A percentile compares a stretch with the other conserved stretches of the same genome.
phyloP scores from a whole-genome alignment of 768 basidiomycete species.

The Hypholoma fasciculare region DNA sequence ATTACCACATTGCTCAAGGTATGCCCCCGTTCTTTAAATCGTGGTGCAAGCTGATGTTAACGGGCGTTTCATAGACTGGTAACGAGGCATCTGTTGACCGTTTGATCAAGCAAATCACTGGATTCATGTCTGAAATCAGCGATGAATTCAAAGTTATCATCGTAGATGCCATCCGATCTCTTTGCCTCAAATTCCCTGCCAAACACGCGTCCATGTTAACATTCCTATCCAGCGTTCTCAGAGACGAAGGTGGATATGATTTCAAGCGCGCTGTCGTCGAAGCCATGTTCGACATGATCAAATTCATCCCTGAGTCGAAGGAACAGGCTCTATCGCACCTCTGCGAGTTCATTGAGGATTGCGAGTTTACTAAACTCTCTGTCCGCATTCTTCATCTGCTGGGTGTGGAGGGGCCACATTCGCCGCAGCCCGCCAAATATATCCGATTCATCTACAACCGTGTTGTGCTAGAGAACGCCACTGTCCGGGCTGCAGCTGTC shows the following conservation, averaged over 20 bases:
- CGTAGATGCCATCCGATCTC: slow-evolving; percentile 95
- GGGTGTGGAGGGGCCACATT: slow-evolving; percentile 94
- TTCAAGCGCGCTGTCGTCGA: slow-evolving; percentile 99
- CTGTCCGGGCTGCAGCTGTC: slow-evolving; percentile 96
- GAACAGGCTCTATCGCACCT: slow-evolving; percentile 97
- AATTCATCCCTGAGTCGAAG: slow-evolving; percentile 92
- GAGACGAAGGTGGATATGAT: slow-evolving; percentile 98
- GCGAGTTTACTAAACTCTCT: slow-evolving; percentile 98
- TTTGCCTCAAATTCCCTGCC: slow-evolving; percentile 97
- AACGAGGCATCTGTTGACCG: slow-evolving; percentile 99
- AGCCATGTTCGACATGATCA: slow-evolving; percentile 99
- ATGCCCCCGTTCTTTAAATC: not conserved
- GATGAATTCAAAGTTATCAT: slow-evolving; percentile 99
- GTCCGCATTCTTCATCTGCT: slow-evolving; percentile 95
- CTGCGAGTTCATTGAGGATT: slow-evolving; percentile 99
- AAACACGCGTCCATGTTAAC: slow-evolving; percentile 97
- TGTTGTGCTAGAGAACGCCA: slow-evolving; percentile 96
- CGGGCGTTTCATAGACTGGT: slow-evolving; percentile 67
- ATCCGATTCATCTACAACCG: slow-evolving; percentile 99
- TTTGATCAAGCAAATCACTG: slow-evolving; percentile 98
- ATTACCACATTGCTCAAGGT: slow-evolving; percentile 98
- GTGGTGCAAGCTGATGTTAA: not conserved
- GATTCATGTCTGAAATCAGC: slow-evolving; percentile 99
- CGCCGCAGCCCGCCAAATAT: slow-evolving; percentile 96
- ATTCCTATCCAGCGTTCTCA: slow-evolving; percentile 94